phyloP scores from a whole-genome alignment of 164 flowering plant genomes.

The Magnolia sinica region DNA sequence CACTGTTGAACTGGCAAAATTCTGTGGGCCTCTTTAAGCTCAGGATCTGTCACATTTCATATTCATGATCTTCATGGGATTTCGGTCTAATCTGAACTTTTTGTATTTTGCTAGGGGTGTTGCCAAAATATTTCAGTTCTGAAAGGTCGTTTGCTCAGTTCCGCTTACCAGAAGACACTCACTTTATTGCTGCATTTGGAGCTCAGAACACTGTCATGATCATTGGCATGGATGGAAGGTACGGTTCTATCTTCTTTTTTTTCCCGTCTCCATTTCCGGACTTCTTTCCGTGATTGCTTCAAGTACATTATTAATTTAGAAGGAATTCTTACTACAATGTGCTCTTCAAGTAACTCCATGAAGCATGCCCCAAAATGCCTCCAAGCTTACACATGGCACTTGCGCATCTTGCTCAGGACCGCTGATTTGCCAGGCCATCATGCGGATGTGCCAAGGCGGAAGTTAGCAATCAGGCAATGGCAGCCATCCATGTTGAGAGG shows the following conservation, averaged over 20 bases:
- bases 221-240: slow-evolving; percentile 95
- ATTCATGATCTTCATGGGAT: not conserved
- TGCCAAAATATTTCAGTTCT: slow-evolving; percentile 90
- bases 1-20: too few species aligned
- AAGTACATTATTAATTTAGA: too few species aligned
- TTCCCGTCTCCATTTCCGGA: too few species aligned
- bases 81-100: too few species aligned
- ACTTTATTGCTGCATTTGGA: slow-evolving; percentile 74
- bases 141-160: slow-evolving; percentile 95
- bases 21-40: not conserved
- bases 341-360: not conserved
- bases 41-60: not conserved
- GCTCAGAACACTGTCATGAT: slow-evolving; percentile 62
- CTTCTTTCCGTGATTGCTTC: not conserved
- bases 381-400: not conserved
- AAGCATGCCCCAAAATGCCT: not conserved
- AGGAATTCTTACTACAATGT: not conserved
- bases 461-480: too few species aligned
- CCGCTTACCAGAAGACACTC: slow-evolving; percentile 62
- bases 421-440: too few species aligned
- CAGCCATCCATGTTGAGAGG: too few species aligned
- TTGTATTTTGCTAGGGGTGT: slow-evolving; percentile 44
- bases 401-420: too few species aligned
- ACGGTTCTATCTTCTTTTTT: not conserved
- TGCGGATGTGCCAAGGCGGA: too few species aligned